Base-by-base conservation (phyloP, 192 early-diverging fungal species). In the Funneliformis mosseae region DNA sequence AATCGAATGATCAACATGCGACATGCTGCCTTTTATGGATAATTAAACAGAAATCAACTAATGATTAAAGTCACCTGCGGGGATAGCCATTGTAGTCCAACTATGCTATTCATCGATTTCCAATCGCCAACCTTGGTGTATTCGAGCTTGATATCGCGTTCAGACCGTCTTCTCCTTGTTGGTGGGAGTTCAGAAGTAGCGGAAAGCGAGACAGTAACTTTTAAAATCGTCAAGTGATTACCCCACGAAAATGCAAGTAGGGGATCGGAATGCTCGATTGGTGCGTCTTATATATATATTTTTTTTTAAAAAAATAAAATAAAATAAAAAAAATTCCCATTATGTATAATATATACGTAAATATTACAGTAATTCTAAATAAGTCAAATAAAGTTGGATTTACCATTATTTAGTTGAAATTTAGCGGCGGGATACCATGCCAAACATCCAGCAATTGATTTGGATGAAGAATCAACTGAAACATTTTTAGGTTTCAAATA, bases 201-300 rank as follows among this genome's bases (percentile, higher is more conserved):
- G 48, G 61, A 60, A 60, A 80, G 59, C 3, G 25, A 81, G 21
- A 82, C 84, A 38, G 79, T 76, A 10, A 91, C 84, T 41, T 85
- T 83, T 21, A 89, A 48, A 67, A 91, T 88, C 43, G 84, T 84
- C 38, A 91, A 64, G 67, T 89, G 87, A 62, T 85, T 85, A 23
- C 88, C 88, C 90, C 90, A 91, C 6, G 89, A 85, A 59, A 88
- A 89, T 2, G 90, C 90, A 33, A 91, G 83, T 70, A 88, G 67
- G 0, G 90, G 90, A 77, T 88, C 87, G 43, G 86, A 83, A 55
- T 87, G 67, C 11, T 80, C 76, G 2, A 60, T 25, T 10, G 84
- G 77, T 16, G 62, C 48, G 21, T 87, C 84, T 84, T 60, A n/a
- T n/a, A n/a, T n/a, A n/a, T n/a, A n/a, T n/a, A n/a, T 33, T 72